These are phyloP conservation scores for Cornus kousa DNA, from an alignment of 148 eudicot genomes.

Conservation along the genomic window DNA sequence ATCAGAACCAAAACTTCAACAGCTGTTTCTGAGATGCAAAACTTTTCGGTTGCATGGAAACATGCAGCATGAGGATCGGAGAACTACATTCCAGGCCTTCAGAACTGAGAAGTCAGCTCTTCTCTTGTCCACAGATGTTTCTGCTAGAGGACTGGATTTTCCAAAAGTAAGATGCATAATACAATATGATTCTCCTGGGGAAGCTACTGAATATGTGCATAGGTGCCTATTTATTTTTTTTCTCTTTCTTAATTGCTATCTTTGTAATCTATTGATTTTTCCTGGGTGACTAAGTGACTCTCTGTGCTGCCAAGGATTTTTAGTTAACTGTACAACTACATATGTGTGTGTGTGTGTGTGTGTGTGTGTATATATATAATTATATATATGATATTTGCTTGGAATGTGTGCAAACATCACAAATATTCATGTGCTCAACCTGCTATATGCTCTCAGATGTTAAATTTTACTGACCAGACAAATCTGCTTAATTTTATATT, in stretches of 20 bases:
- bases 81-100: slow-evolving; percentile 67
- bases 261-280: background rate
- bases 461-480: no score
- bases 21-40: slow-evolving; percentile 64
- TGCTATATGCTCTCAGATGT: background rate
- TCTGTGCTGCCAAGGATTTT: no score
- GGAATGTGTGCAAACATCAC: background rate
- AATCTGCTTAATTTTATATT: background rate
- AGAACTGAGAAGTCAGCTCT: slow-evolving; percentile 89
- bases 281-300: no score
- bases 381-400: background rate
- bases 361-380: no score
- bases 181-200: slow-evolving; percentile 98
- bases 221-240: slow-evolving; percentile 42
- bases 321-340: no score
- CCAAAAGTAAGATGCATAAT: slow-evolving; percentile 88
- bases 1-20: slow-evolving; percentile 37
- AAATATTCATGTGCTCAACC: background rate
- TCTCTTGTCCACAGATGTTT: slow-evolving; percentile 82
- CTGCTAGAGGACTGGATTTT: slow-evolving; percentile 96
- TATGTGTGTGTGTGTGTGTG: no score
- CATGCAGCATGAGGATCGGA: slow-evolving; percentile 86
- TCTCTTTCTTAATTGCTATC: background rate
- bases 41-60: slow-evolving; percentile 78
- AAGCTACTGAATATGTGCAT: slow-evolving; percentile 97